These are phyloP conservation scores for Solanum acaule DNA, from an alignment of 257 asterid genomes.

Conservation along the genomic window DNA sequence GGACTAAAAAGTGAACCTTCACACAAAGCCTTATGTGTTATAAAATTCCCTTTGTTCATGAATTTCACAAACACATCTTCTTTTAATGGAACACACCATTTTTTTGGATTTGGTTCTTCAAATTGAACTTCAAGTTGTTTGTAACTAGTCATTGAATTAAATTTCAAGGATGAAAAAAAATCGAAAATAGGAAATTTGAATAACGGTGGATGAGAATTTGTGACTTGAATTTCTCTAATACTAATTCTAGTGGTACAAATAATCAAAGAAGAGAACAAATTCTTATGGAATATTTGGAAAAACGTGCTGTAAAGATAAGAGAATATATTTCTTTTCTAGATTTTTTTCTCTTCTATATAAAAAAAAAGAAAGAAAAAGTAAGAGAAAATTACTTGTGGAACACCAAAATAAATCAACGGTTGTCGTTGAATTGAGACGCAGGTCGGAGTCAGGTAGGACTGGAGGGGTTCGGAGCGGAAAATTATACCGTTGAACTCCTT, in stretches of 20 bases:
- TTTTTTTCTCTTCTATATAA: neutral
- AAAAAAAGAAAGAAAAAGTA: neutral
- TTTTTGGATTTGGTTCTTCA: conserved; percentile 40
- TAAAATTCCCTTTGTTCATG: conserved; percentile 29
- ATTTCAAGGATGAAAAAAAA: neutral
- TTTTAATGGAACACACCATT: conserved; percentile 67
- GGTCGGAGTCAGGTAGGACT: neutral
- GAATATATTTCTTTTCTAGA: conserved; percentile 28
- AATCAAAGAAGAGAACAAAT: conserved; percentile 25
- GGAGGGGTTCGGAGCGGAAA: neutral
- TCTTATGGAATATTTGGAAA: conserved; percentile 28
- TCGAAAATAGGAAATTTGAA: neutral
- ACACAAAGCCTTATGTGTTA: conserved; percentile 25
- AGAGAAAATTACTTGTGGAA: neutral
- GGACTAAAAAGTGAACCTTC: conserved; percentile 66
- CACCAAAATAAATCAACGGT: neutral
- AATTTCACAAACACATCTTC: conserved; percentile 42
- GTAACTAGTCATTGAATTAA: conserved; percentile 24
- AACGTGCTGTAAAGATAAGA: conserved; percentile 15
- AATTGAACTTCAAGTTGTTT: conserved; percentile 36
- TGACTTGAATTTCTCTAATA: conserved; percentile 4
- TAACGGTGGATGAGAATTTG: neutral
- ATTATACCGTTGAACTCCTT: too few species aligned
- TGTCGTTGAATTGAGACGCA: neutral
- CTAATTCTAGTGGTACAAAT: neutral